phyloP scores from a whole-genome alignment of 495 filamentous ascomycete genomes.

The Neurospora cerealis region DNA sequence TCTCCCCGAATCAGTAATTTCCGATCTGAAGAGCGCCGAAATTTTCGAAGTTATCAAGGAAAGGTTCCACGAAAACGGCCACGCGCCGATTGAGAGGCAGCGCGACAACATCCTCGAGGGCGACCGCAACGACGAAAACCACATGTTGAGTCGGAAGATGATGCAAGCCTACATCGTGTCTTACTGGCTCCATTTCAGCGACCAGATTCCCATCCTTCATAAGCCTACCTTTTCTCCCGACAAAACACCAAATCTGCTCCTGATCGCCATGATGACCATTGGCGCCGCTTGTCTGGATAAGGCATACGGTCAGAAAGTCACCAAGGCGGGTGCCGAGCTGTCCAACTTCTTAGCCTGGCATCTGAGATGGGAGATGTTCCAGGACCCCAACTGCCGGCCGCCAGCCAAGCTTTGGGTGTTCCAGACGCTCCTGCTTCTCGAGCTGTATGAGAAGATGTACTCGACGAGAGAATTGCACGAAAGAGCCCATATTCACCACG shows the following conservation, averaged over 20 bases:
- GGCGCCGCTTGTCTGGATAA: conserved; percentile 84
- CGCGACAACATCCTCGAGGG: conserved; percentile 73
- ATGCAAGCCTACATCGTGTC: conserved; percentile 92
- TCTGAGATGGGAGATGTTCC: conserved; percentile 86
- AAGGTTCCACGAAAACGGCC: conserved; percentile 71
- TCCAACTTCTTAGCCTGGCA: conserved; percentile 87
- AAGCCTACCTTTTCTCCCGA: conserved; percentile 88
- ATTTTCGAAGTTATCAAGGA: conserved; percentile 77
- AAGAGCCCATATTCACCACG: conserved; percentile 93
- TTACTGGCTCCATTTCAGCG: conserved; percentile 91
- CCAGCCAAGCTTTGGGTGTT: conserved; percentile 98
- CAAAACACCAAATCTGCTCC: conserved; percentile 68
- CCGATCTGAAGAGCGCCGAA: conserved; percentile 77
- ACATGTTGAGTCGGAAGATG: conserved; percentile 82
- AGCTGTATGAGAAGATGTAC: conserved; percentile 96
- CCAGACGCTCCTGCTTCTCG: conserved; percentile 79
- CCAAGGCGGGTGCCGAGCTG: conserved; percentile 62
- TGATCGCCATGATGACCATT: conserved; percentile 92
- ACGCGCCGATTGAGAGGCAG: conserved; percentile 61
- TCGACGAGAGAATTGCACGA: conserved; percentile 86
- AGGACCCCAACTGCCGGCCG: conserved; percentile 81
- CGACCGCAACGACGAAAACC: conserved; percentile 56
- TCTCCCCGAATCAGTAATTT: conserved; percentile 68
- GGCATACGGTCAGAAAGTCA: conserved; percentile 61
- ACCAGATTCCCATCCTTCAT: conserved; percentile 90